Evolutionary conservation across 129 eudicot species (phyloP).

Genomic region (Lonicera japonica): DNA sequence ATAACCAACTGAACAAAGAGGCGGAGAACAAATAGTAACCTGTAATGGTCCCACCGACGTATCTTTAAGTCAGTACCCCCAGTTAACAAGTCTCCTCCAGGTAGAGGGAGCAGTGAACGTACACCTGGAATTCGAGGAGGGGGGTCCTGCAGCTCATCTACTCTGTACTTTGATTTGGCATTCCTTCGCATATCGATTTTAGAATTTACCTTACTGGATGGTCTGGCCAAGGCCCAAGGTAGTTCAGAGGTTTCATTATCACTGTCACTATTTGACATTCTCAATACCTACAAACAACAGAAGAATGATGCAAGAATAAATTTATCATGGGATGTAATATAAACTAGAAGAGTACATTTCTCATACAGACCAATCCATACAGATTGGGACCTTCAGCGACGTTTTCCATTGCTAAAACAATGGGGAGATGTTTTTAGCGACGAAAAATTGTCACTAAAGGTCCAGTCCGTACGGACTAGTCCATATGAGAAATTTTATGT

Average conservation of each 20-base stretch:
- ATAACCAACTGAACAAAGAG: background rate
- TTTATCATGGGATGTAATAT: background rate
- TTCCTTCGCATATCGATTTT: conserved; percentile 64
- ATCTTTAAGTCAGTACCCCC: conserved; percentile 97
- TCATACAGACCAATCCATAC: too few relatives aligned
- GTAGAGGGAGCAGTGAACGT: conserved; percentile 87
- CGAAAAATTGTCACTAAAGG: too few relatives aligned
- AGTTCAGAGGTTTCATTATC: conserved; percentile 61
- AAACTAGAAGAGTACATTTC: too few relatives aligned
- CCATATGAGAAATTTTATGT: too few relatives aligned
- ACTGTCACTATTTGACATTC: conserved; percentile 54
- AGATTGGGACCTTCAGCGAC: too few relatives aligned
- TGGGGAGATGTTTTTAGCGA: too few relatives aligned
- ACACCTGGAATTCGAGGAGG: conserved; percentile 78
- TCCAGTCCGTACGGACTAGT: too few relatives aligned
- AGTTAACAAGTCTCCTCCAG: conserved; percentile 94
- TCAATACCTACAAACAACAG: conserved; percentile 48
- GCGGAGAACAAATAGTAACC: conserved; percentile 31
- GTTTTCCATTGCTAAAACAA: too few relatives aligned
- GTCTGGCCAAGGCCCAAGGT: conserved; percentile 84
- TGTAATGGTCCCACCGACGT: conserved; percentile 95
- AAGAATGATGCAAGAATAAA: conserved; percentile 1
- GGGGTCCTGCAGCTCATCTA: conserved; percentile 83
- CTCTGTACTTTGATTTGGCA: conserved; percentile 62
- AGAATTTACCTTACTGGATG: conserved; percentile 51